Base-by-base conservation (phyloP, 2,329 filamentous ascomycete genomes). In the Madurella fahalii region DNA sequence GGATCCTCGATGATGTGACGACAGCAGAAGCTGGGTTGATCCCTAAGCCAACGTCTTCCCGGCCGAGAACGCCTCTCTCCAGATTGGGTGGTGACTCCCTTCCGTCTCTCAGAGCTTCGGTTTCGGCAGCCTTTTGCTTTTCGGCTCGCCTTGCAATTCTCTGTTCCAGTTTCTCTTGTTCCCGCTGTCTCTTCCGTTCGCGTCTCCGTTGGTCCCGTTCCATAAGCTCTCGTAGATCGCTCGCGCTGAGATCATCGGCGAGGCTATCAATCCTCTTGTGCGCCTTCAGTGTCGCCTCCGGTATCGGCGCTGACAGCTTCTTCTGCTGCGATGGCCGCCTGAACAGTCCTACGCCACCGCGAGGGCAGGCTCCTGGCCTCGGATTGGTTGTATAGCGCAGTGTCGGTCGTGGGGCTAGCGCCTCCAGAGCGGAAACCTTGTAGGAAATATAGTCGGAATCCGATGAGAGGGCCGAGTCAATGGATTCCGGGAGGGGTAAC, bases 371-470 rank as follows among this genome's bases (percentile, higher is more conserved):
- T 54, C 73, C 76, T 65, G 81, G 78, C 62, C 85, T 79, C 16
- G 87, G 80, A 54, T 84, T 80, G 25, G 85, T 79, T 4, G 86
- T 82, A 69, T 86, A 90, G 58, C 86, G 86, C 53, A 97, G 80
- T 0, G 88, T 91, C 12, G 94, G 94, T 45, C 91, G 83, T 5
- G 94, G 93, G 9, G 89, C 86, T 58, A 96, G 82, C n/a, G 89
- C 82, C 58, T 89, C 87, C 50, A 96, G 78, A 11, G 84, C 80
- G 49, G 90, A 90, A 47, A 97, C 80, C 63, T 86, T 90, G 77
- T 88, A 97, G 0, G 89, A 86, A 52, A 85, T 80, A 56, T 83
- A 81, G 61, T 94, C 90, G 1, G 87, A 87, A 54, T 84, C 80
- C 45, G 85, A 86, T 0, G 90, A 92, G 71, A 91, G 80, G 57